Base-by-base conservation (phyloP, 2,329 filamentous ascomycete species). In the Paradendryphiella salina region DNA sequence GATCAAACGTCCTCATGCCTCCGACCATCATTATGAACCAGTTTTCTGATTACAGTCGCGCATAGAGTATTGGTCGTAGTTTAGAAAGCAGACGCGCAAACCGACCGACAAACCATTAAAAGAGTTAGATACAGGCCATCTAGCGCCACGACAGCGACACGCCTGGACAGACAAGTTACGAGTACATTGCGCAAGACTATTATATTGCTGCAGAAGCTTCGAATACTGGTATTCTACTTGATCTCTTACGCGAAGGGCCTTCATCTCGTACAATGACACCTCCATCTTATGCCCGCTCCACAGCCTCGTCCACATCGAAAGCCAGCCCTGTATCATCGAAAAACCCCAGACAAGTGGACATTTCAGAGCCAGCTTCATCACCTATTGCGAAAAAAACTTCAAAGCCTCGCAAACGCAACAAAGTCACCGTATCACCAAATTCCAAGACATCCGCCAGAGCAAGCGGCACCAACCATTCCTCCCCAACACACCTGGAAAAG, bases 201-300 rank as follows among this genome's bases (percentile, higher is more conserved):
- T 18, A 15, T n/a, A 29, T 10, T 3, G 18, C 7, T 11, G 11
- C 14, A 20, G 7, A 18, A 29, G 2, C 7, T 6, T 28, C 2
- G 14, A 1, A 28, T 31, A 5, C 21, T 21, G 1, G 3, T 15
- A 2, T n/a, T 7, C 7, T 14, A 8, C 11, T 14, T 28, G 10
- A 15, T 7, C 6, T 26, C 9, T 9, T 26, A 2, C 23, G 8
- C 23, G 23, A 26, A 26, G 3, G 1, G 10, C 9, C 11, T 15
- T 11, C 8, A 18, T 14, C 4, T 39, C 21, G 15, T 14, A 46
- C 2, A 3, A 65, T 65, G 61, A 8, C 46, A 2, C 36, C 47
- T n/a, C 57, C 63, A 31, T 60, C 59, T 4, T 65, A 63, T 21
- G 53, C 59, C 8, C 61, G 59, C 36, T 50, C 57, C 33, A 65